phyloP scores from a whole-genome alignment of 2,329 filamentous ascomycete genomes.

The Lachnellula cervina region DNA sequence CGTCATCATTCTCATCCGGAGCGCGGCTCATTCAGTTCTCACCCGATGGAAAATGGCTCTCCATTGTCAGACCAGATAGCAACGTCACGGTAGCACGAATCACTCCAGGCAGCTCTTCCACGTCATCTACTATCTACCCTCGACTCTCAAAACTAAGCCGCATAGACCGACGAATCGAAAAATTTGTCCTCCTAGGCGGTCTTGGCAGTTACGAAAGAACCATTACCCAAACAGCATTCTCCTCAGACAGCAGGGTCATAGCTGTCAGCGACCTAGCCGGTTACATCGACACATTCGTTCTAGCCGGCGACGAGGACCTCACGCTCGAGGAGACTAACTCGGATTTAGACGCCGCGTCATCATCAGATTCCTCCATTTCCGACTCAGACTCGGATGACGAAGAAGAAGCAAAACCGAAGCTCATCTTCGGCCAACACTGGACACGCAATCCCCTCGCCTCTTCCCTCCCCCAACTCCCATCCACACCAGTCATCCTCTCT shows the following conservation, averaged over 20 bases:
- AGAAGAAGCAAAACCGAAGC: slow-evolving; percentile 42
- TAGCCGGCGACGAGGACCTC: slow-evolving; percentile 53
- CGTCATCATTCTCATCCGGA: slow-evolving; percentile 54
- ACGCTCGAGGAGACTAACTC: slow-evolving; percentile 34
- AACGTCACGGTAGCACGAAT: slow-evolving; percentile 51
- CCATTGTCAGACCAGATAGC: slow-evolving; percentile 57
- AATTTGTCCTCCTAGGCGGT: slow-evolving; percentile 56
- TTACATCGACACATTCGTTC: slow-evolving; percentile 79
- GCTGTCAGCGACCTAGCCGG: slow-evolving; percentile 78
- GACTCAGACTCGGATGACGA: slow-evolving; percentile 40
- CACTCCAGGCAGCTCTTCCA: slow-evolving; percentile 30
- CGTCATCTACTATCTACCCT: slow-evolving; percentile 38
- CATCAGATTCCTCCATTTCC: slow-evolving; percentile 27
- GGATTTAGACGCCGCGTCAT: slow-evolving; percentile 34
- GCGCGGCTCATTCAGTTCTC: slow-evolving; percentile 68
- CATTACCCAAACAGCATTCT: slow-evolving; percentile 72
- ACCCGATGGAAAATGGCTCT: slow-evolving; percentile 65
- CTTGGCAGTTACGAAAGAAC: slow-evolving; percentile 72
- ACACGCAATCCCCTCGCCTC: slow-evolving; percentile 64
- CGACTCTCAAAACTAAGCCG: slow-evolving; percentile 46
- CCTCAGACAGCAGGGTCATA: slow-evolving; percentile 72
- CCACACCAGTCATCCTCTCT: slow-evolving; percentile 61
- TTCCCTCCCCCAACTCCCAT: slow-evolving; percentile 63
- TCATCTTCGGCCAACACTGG: slow-evolving; percentile 65
- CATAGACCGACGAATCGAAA: slow-evolving; percentile 49